A percentile compares a stretch with the other conserved stretches of the same genome.
Evolutionary conservation across 305 asterid genomes (phyloP).

Genomic region (Fraxinus latifolia): DNA sequence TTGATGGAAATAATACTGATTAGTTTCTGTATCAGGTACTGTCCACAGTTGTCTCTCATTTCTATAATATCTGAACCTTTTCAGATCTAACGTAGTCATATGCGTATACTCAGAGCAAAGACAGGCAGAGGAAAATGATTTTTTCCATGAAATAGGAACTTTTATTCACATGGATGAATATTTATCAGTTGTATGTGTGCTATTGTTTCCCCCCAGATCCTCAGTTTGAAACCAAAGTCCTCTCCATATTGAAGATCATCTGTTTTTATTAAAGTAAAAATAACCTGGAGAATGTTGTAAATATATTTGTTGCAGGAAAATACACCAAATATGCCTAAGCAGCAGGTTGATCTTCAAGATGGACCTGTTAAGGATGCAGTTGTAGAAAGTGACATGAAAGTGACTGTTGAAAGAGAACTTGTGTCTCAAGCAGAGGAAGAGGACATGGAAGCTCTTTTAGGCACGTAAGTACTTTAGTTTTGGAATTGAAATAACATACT

Average conservation of each 20-base stretch:
- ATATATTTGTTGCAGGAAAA: slow-evolving; percentile 57
- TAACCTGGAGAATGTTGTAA: slow-evolving; percentile 16
- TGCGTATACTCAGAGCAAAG: neutral
- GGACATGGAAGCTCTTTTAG: slow-evolving; percentile 99
- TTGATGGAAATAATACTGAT: neutral
- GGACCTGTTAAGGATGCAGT: slow-evolving; percentile 49
- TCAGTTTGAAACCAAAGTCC: slow-evolving; percentile 5
- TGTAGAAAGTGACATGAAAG: slow-evolving; percentile 69
- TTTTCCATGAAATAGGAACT: neutral
- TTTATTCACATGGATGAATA: slow-evolving; percentile 7
- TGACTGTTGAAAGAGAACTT: slow-evolving; percentile 95
- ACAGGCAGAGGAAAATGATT: neutral
- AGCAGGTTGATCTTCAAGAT: slow-evolving; percentile 52
- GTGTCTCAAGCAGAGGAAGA: slow-evolving; percentile 99
- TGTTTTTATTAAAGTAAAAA: neutral
- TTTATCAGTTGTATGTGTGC: neutral
- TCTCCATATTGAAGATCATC: slow-evolving; percentile 17
- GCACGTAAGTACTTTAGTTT: slow-evolving; percentile 65
- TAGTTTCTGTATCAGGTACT: slow-evolving; percentile 5
- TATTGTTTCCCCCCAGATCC: neutral
- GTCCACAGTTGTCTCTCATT: neutral
- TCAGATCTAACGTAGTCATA: neutral
- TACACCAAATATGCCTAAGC: slow-evolving; percentile 58
- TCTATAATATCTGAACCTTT: slow-evolving; percentile 8
- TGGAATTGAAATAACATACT: neutral